Evolutionary conservation across 495 filamentous ascomycete species (phyloP).

Genomic region (Aspergillus carlsbadensis): DNA sequence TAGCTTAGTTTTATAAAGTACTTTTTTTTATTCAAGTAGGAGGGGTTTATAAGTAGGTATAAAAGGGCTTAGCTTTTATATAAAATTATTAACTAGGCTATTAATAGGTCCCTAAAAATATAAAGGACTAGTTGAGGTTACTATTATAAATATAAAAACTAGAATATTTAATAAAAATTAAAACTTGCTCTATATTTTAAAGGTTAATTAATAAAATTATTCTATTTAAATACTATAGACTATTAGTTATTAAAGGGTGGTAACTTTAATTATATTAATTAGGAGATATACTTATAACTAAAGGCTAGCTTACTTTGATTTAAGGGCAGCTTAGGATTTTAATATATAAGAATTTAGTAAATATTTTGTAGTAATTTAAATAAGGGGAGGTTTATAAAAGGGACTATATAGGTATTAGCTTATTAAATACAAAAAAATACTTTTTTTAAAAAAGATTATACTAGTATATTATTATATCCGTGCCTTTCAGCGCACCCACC

Average conservation of each 20-base stretch:
- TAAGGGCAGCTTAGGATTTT: not conserved
- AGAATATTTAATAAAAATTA: slow-evolving; percentile 1
- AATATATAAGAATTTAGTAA: not conserved
- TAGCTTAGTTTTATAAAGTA: not conserved
- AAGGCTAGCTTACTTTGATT: not conserved
- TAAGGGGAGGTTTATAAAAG: not conserved
- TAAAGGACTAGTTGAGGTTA: not conserved
- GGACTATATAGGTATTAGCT: not conserved
- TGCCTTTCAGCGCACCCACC: no score
- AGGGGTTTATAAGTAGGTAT: not conserved
- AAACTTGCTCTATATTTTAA: not conserved
- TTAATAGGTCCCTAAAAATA: not conserved
- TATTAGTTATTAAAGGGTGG: not conserved
- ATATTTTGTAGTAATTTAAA: not conserved
- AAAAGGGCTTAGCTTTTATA: not conserved
- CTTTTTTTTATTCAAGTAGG: not conserved
- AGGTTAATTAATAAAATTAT: not conserved
- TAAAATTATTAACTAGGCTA: not conserved
- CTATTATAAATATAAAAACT: not conserved
- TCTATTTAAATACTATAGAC: not conserved
- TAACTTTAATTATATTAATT: not conserved
- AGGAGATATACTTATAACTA: not conserved
- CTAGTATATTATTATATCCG: not conserved
- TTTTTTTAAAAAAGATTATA: not conserved
- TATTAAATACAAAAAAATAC: not conserved